Evolutionary conservation across 345 rosid species (phyloP).

Genomic region (Lagerstroemia speciosa): DNA sequence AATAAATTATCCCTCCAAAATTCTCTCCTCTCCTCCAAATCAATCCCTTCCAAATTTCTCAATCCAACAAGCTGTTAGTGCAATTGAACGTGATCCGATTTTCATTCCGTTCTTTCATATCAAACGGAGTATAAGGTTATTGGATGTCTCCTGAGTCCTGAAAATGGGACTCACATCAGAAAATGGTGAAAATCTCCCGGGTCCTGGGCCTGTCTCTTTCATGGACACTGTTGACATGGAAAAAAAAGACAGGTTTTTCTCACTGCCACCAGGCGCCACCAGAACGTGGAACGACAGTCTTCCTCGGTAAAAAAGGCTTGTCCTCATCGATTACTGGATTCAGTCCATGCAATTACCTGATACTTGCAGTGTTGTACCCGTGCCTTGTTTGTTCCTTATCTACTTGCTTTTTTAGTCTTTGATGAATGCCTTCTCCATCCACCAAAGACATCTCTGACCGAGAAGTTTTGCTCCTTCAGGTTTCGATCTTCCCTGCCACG

Average conservation of each 20-base stretch:
- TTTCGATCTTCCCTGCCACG: neutral
- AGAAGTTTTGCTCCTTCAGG: neutral
- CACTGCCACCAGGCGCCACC: neutral
- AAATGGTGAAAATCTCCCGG: neutral
- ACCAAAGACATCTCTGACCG: neutral
- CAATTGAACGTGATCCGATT: too few relatives aligned
- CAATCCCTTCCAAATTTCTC: too few relatives aligned
- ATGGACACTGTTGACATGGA: neutral
- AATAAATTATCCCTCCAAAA: too few relatives aligned
- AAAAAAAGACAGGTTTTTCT: neutral
- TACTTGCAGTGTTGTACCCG: neutral
- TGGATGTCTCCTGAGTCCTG: neutral
- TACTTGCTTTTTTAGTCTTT: neutral
- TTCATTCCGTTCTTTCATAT: too few relatives aligned
- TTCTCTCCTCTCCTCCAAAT: too few relatives aligned
- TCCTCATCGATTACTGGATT: neutral
- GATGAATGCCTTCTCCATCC: neutral
- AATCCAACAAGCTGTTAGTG: too few relatives aligned
- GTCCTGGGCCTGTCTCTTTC: neutral
- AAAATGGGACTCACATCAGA: neutral
- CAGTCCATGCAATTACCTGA: too few relatives aligned
- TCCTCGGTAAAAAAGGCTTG: constrained; percentile 1
- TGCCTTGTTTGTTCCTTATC: neutral
- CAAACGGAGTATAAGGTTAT: too few relatives aligned
- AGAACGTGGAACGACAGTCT: neutral